Evolutionary conservation across 2,329 filamentous ascomycete genomes (phyloP).

Genomic region (Claviceps citrina): DNA sequence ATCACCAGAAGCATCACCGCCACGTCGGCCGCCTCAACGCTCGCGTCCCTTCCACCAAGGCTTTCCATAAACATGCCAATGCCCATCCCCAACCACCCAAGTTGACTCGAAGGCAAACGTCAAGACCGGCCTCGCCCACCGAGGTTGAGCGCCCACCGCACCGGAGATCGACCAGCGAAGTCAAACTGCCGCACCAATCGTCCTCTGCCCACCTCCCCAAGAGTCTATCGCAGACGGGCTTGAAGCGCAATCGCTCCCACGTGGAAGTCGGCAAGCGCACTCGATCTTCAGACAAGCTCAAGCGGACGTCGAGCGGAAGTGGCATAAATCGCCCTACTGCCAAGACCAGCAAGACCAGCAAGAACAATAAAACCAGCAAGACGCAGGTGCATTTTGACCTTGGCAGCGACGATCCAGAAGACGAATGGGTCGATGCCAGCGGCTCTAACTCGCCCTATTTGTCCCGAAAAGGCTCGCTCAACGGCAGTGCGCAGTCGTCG

Average conservation of each 20-base stretch:
- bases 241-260: constrained; percentile 47
- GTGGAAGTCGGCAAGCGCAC: constrained; percentile 37
- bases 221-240: constrained; percentile 36
- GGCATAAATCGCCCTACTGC: constrained; percentile 27
- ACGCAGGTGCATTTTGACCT: constrained; percentile 48
- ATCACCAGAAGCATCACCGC: constrained; percentile 18
- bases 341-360: constrained; percentile 25
- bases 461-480: constrained; percentile 31
- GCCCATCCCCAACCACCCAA: constrained; percentile 19
- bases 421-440: constrained; percentile 55
- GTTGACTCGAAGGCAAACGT: constrained; percentile 28
- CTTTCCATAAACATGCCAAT: constrained; percentile 24
- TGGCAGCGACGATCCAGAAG: constrained; percentile 32
- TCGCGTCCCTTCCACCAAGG: constrained; percentile 37
- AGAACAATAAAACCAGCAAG: constrained; percentile 26
- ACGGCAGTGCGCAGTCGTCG: constrained; percentile 33
- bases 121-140: constrained; percentile 27
- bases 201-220: constrained; percentile 33
- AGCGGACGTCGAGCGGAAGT: constrained; percentile 36
- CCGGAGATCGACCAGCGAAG: constrained; percentile 35
- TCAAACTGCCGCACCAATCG: constrained; percentile 31
- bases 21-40: constrained; percentile 32
- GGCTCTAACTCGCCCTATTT: constrained; percentile 44
- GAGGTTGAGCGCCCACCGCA: constrained; percentile 20
- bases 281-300: constrained; percentile 36